Percentiles rank a stretch among this genome's conserved stretches.
These are phyloP conservation scores for Saccharomycopsis lassenensis DNA, from an alignment of 805 yeast species.

Conservation along the genomic window DNA sequence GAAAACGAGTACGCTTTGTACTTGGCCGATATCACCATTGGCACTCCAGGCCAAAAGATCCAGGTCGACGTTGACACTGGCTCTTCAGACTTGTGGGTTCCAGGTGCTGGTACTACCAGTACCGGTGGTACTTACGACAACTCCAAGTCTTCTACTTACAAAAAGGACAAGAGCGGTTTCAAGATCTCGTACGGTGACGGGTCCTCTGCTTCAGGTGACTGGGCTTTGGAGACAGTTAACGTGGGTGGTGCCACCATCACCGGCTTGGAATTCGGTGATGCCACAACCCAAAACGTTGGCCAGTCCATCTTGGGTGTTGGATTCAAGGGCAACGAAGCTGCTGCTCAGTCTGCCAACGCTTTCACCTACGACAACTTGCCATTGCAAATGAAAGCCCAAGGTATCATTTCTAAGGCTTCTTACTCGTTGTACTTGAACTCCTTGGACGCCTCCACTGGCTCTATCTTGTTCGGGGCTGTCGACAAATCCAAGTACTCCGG, in stretches of 20 bases:
- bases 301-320: conserved; percentile 69
- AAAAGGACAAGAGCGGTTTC: conserved; percentile 25
- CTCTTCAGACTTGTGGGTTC: conserved; percentile 39
- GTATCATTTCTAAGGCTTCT: conserved; percentile 30
- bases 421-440: conserved; percentile 37
- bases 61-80: conserved; percentile 39
- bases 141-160: conserved; percentile 26
- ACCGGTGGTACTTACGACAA: conserved; percentile 29
- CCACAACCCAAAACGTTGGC: conserved; percentile 14
- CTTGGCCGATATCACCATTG: conserved; percentile 27
- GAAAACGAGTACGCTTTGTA: conserved; percentile 35
- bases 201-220: conserved; percentile 37
- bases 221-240: conserved; percentile 41
- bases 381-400: conserved; percentile 26
- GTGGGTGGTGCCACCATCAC: conserved; percentile 16
- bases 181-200: conserved; percentile 37
- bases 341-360: conserved; percentile 19
- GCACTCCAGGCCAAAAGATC: conserved; percentile 31
- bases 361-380: conserved; percentile 23
- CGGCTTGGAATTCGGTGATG: conserved; percentile 13
- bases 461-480: conserved; percentile 33
- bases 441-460: conserved; percentile 24
- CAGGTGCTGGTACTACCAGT: conserved; percentile 15
- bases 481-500: conserved; percentile 33
- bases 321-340: conserved; percentile 50